These are phyloP conservation scores for Datura wrightii DNA, from an alignment of 257 asterid genomes.

Conservation along the genomic window DNA sequence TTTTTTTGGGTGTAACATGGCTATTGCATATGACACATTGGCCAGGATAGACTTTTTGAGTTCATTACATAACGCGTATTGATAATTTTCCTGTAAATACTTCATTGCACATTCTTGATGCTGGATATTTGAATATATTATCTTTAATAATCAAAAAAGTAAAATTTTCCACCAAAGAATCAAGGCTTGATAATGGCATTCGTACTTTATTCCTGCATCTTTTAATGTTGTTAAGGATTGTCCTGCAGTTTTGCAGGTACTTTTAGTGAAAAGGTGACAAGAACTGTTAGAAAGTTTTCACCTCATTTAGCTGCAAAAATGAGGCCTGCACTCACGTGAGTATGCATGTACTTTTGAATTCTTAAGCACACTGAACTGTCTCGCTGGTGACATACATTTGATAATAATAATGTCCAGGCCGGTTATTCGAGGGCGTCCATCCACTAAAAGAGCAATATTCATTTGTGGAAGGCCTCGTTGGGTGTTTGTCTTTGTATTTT, in stretches of 20 bases:
- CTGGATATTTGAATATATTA: background rate
- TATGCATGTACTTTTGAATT: constrained; percentile 14
- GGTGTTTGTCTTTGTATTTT: constrained; percentile 71
- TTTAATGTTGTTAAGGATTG: constrained; percentile 41
- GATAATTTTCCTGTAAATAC: background rate
- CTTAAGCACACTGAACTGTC: constrained; percentile 21
- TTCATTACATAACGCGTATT: background rate
- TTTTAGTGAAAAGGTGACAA: constrained; percentile 85
- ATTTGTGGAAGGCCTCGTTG: constrained; percentile 95
- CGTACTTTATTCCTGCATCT: background rate
- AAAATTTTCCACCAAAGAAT: background rate
- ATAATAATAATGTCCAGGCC: constrained; percentile 68
- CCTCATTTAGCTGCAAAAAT: constrained; percentile 98
- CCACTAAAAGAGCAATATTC: constrained; percentile 75
- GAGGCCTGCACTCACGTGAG: constrained; percentile 97
- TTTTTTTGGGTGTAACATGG: background rate
- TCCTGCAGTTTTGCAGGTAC: constrained; percentile 91
- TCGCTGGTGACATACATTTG: constrained; percentile 36
- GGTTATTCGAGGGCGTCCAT: constrained; percentile 97
- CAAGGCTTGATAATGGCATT: background rate
- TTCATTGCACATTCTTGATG: background rate
- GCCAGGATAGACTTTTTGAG: background rate
- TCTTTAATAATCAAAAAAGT: background rate
- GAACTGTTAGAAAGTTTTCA: constrained; percentile 88
- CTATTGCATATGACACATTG: constrained; percentile 1